Evolutionary conservation across 805 yeast genomes (phyloP).

Genomic region (Yarrowia alimentaria): DNA sequence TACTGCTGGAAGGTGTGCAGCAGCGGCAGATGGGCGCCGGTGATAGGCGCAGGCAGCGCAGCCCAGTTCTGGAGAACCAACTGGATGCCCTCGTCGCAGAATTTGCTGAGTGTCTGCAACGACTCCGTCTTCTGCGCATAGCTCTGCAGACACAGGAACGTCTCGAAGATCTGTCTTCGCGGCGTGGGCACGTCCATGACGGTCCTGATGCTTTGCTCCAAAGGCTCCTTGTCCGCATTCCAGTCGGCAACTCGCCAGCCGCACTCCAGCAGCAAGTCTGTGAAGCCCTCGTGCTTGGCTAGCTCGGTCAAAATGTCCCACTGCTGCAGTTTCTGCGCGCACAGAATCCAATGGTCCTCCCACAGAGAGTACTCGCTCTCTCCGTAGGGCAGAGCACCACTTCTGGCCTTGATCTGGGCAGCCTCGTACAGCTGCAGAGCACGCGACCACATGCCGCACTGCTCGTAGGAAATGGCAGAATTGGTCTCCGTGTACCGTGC

Average conservation of each 20-base stretch:
- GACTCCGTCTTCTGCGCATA: conserved; percentile 88
- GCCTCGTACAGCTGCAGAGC: conserved; percentile 92
- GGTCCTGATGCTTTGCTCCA: conserved; percentile 89
- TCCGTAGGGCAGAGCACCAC: conserved; percentile 92
- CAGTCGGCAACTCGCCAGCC: conserved; percentile 99
- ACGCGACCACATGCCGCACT: conserved; percentile 89
- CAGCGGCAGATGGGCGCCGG: conserved; percentile 83
- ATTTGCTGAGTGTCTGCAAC: conserved; percentile 75
- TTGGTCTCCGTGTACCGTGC: conserved; percentile 93
- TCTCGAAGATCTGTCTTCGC: conserved; percentile 90
- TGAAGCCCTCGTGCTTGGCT: conserved; percentile 97
- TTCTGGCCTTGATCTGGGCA: conserved; percentile 94
- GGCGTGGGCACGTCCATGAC: conserved; percentile 99
- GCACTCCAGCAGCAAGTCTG: conserved; percentile 92
- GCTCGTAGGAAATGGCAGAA: conserved; percentile 90
- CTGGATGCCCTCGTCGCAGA: conserved; percentile 96
- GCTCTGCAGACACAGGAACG: conserved; percentile 89
- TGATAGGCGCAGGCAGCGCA: conserved; percentile 69
- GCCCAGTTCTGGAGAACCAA: conserved; percentile 90
- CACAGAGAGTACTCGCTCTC: conserved; percentile 93
- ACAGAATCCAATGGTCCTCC: conserved; percentile 98
- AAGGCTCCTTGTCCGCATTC: conserved; percentile 90
- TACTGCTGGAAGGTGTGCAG: conserved; percentile 95
- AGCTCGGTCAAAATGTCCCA: conserved; percentile 97
- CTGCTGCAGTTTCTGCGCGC: conserved; percentile 95